Percentiles rank a stretch among this genome's conserved stretches.
phyloP scores from a whole-genome alignment of 257 asterid species.

The Craterostigma plantagineum region DNA sequence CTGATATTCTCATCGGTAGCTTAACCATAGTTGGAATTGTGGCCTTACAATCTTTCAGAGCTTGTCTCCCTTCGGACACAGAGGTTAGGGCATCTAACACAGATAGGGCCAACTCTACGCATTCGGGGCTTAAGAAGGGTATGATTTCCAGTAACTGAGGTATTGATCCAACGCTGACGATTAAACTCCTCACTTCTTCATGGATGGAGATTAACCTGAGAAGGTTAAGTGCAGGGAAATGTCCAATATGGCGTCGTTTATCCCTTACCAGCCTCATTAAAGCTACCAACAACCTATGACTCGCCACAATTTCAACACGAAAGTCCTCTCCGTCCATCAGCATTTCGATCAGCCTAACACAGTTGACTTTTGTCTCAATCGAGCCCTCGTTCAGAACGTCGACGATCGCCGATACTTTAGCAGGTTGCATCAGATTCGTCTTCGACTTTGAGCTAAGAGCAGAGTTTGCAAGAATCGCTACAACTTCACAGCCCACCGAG shows the following conservation, averaged over 20 bases:
- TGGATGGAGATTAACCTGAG: too few species aligned
- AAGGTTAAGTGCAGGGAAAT: too few species aligned
- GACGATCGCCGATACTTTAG: slow-evolving; percentile 42
- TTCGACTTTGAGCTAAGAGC: slow-evolving; percentile 27
- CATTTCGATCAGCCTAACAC: slow-evolving; percentile 34
- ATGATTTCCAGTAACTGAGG: too few species aligned
- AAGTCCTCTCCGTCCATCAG: slow-evolving; percentile 41
- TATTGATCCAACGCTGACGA: too few species aligned
- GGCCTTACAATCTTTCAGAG: slow-evolving; percentile 37
- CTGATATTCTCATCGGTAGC: slow-evolving; percentile 42
- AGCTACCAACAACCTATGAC: too few species aligned
- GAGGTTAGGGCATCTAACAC: slow-evolving; percentile 28
- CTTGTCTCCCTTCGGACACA: slow-evolving; percentile 34
- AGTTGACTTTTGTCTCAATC: slow-evolving; percentile 49
- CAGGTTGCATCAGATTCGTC: slow-evolving; percentile 43
- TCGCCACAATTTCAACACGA: slow-evolving; percentile 18
- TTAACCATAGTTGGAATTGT: slow-evolving; percentile 40
- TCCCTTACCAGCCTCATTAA: too few species aligned
- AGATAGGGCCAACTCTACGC: slow-evolving; percentile 16
- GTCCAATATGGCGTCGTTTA: too few species aligned
- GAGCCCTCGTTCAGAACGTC: slow-evolving; percentile 69
- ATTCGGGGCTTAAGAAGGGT: too few species aligned
- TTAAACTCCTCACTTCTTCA: too few species aligned
- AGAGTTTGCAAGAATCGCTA: too few species aligned
- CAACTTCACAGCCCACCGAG: too few species aligned